phyloP scores from a whole-genome alignment of 805 yeast species.

The Candida xyloterini region DNA sequence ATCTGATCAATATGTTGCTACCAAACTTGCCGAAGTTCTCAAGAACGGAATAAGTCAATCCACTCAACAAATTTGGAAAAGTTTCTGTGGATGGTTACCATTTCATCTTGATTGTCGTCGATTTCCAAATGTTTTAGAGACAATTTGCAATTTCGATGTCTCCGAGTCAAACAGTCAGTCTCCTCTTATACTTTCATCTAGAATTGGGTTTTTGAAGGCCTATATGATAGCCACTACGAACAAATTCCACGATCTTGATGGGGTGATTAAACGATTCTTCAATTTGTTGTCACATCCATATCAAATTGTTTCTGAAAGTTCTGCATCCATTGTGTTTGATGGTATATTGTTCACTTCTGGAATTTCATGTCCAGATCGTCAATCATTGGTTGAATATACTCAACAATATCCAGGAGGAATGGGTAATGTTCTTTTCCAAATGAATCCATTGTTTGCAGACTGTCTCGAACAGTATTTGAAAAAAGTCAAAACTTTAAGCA shows the following conservation, averaged over 20 bases:
- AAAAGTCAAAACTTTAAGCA: constrained; percentile 38
- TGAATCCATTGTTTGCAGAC: constrained; percentile 33
- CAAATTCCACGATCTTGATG: constrained; percentile 49
- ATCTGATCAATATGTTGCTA: constrained; percentile 46
- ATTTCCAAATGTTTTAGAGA: constrained; percentile 47
- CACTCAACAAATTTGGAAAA: constrained; percentile 67
- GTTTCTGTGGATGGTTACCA: constrained; percentile 73
- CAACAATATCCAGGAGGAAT: constrained; percentile 35
- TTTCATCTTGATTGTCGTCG: constrained; percentile 66
- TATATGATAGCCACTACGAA: constrained; percentile 27
- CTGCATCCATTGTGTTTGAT: constrained; percentile 58
- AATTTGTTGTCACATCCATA: constrained; percentile 61
- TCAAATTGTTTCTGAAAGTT: constrained; percentile 64
- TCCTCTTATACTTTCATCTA: constrained; percentile 62
- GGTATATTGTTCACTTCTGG: constrained; percentile 21
- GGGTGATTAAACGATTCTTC: constrained; percentile 43
- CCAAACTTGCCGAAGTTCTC: constrained; percentile 45
- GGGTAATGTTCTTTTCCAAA: constrained; percentile 28
- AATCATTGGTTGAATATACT: constrained; percentile 40
- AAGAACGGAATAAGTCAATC: constrained; percentile 69
- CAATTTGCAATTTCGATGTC: constrained; percentile 45
- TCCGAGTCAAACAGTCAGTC: constrained; percentile 49
- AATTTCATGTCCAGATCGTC: constrained; percentile 26
- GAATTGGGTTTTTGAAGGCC: constrained; percentile 53
- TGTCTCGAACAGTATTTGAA: constrained; percentile 44